Conservation (phyloP, 129 eudicot species). For the Oenanthe sinensis region DNA sequence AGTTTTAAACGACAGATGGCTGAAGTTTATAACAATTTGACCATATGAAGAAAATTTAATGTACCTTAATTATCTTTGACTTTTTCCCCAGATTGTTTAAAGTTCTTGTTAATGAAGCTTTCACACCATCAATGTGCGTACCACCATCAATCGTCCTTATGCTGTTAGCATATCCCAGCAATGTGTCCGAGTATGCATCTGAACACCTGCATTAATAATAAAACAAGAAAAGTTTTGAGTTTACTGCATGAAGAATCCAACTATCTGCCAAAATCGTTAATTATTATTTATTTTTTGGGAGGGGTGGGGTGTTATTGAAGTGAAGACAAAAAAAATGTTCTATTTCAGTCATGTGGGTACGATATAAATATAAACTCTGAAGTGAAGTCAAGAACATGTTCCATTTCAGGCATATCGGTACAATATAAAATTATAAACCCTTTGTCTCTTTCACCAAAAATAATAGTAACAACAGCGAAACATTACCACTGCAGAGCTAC, state of each 20-base stretch:
- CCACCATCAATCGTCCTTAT: slow-evolving; percentile 97
- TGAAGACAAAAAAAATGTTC: background rate
- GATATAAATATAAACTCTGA: background rate
- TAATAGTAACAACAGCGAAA: background rate
- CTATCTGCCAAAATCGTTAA: background rate
- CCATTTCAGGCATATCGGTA: background rate
- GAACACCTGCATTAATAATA: slow-evolving; percentile 55
- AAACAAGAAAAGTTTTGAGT: background rate
- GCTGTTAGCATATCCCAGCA: slow-evolving; percentile 98
- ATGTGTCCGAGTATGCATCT: slow-evolving; percentile 95
- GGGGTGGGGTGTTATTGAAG: background rate
- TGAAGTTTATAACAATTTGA: background rate
- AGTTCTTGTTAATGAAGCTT: slow-evolving; percentile 87
- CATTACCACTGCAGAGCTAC: slow-evolving; percentile 88
- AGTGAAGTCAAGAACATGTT: background rate
- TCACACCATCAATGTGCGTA: slow-evolving; percentile 91
- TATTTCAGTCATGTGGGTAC: background rate
- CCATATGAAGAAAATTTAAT: background rate
- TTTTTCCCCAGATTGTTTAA: slow-evolving; percentile 75
- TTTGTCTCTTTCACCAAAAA: background rate
- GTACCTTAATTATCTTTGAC: slow-evolving; percentile 79
- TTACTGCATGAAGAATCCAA: background rate
- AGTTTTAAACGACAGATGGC: background rate
- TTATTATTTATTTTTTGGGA: background rate
- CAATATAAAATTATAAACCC: background rate